Conservation (phyloP, 2,329 filamentous ascomycete genomes). For the Cordyceps pruinosa region DNA sequence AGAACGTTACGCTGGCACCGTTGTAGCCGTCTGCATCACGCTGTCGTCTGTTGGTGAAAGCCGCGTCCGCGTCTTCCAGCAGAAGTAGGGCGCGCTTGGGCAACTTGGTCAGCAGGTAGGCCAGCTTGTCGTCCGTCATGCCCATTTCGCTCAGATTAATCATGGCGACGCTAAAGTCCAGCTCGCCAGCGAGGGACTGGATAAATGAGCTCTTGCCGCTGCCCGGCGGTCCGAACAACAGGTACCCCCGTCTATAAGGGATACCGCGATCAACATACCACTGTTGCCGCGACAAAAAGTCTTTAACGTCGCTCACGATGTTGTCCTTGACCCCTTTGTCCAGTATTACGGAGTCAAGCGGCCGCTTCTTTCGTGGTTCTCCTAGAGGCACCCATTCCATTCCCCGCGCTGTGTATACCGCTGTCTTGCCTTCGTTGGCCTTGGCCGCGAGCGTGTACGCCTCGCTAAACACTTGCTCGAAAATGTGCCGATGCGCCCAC, state of each 20-base stretch:
- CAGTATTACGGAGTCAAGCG: conserved; percentile 79
- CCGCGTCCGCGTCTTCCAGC: conserved; percentile 86
- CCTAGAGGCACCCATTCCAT: conserved; percentile 83
- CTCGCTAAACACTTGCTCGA: conserved; percentile 83
- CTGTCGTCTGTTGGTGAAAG: conserved; percentile 75
- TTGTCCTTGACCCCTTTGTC: conserved; percentile 76
- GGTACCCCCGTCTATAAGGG: conserved; percentile 82
- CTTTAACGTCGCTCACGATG: conserved; percentile 72
- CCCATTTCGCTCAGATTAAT: conserved; percentile 86
- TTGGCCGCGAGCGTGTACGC: conserved; percentile 73
- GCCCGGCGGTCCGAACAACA: conserved; percentile 82
- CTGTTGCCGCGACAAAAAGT: conserved; percentile 69
- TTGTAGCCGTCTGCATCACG: conserved; percentile 75
- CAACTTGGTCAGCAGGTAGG: conserved; percentile 77
- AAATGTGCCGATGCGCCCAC: conserved; percentile 81
- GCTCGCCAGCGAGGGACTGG: conserved; percentile 83
- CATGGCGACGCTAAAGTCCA: conserved; percentile 90
- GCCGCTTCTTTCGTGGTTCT: conserved; percentile 76
- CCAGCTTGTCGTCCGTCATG: conserved; percentile 81
- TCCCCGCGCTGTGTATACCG: conserved; percentile 80
- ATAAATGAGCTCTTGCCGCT: conserved; percentile 96
- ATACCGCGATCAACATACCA: conserved; percentile 97
- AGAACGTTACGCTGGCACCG: conserved; percentile 88
- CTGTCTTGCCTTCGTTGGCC: conserved; percentile 84
- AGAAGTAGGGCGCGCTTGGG: conserved; percentile 76